Conservation (phyloP, 169 alveolate species). For the Eimeria sp. region DNA sequence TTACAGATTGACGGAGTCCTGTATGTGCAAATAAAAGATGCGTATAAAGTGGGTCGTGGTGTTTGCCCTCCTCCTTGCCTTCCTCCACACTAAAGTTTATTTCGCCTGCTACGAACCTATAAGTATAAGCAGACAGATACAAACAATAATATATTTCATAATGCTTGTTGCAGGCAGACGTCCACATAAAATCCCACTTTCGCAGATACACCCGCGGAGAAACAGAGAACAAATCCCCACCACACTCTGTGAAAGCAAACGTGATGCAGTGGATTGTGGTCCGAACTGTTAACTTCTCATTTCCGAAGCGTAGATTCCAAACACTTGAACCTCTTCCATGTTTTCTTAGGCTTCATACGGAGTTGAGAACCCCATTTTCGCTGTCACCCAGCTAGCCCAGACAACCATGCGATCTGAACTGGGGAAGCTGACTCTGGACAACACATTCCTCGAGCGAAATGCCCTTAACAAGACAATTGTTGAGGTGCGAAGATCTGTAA, state of each 20-base stretch:
- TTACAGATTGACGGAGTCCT: slow-evolving; percentile 98
- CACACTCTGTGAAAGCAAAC: not conserved
- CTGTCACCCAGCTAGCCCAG: slow-evolving; percentile 97
- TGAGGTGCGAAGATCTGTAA: slow-evolving; percentile 84
- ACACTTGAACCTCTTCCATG: not conserved
- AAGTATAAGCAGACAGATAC: not conserved
- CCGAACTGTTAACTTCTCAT: not conserved
- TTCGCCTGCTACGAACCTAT: not conserved
- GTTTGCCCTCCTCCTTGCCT: not conserved
- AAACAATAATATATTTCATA: not conserved
- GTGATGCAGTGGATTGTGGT: not conserved
- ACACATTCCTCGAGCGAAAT: slow-evolving; percentile 97
- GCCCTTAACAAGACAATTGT: slow-evolving; percentile 94
- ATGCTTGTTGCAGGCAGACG: not conserved
- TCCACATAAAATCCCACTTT: not conserved
- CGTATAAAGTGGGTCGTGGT: slow-evolving; percentile 85
- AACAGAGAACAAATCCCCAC: not conserved
- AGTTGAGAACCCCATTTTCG: slow-evolving; percentile 95
- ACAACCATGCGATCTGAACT: slow-evolving; percentile 98
- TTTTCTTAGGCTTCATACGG: slow-evolving; percentile 95
- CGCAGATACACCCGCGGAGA: not conserved
- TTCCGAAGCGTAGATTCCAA: not conserved
- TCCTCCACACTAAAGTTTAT: not conserved
- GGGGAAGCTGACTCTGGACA: slow-evolving; percentile 97
- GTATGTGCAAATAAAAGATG: slow-evolving; percentile 93